Evolutionary conservation across 1,139 yeast species (phyloP).

Genomic region (Sugiyamaella xylanicola): DNA sequence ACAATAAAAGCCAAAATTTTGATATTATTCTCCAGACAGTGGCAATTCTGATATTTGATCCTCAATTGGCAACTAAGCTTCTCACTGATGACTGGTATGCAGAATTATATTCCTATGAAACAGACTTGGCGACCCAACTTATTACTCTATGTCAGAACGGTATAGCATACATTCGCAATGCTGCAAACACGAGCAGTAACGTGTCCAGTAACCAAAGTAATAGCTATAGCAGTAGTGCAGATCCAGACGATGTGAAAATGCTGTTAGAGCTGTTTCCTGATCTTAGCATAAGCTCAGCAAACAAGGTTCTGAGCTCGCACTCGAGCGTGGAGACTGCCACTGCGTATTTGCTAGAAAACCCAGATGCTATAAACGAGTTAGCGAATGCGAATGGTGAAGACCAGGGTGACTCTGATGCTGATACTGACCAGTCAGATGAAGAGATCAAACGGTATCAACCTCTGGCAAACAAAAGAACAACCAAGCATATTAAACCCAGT

Average conservation of each 20-base stretch:
- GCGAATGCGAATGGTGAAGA: slow-evolving; percentile 26
- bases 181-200: too few species aligned
- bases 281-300: slow-evolving; percentile 19
- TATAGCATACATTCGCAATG: slow-evolving; percentile 1
- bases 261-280: slow-evolving; percentile 38
- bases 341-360: slow-evolving; percentile 62
- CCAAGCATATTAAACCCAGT: slow-evolving; percentile 20
- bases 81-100: slow-evolving; percentile 27
- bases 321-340: slow-evolving; percentile 62
- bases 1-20: not conserved
- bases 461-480: slow-evolving; percentile 13
- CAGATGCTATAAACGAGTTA: slow-evolving; percentile 44
- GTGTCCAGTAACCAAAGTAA: too few species aligned
- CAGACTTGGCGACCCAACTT: slow-evolving; percentile 20
- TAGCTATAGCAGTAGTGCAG: not conserved
- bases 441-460: slow-evolving; percentile 24
- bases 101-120: slow-evolving; percentile 22
- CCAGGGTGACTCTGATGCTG: slow-evolving; percentile 23
- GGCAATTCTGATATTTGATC: slow-evolving; percentile 18
- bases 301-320: slow-evolving; percentile 45
- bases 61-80: slow-evolving; percentile 10
- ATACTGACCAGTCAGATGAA: slow-evolving; percentile 39
- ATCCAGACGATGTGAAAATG: slow-evolving; percentile 24
- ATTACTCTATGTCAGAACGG: slow-evolving; percentile 17
- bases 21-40: slow-evolving; percentile 13